Conservation (phyloP, 495 filamentous ascomycete genomes). For the Penicillium coffeae region DNA sequence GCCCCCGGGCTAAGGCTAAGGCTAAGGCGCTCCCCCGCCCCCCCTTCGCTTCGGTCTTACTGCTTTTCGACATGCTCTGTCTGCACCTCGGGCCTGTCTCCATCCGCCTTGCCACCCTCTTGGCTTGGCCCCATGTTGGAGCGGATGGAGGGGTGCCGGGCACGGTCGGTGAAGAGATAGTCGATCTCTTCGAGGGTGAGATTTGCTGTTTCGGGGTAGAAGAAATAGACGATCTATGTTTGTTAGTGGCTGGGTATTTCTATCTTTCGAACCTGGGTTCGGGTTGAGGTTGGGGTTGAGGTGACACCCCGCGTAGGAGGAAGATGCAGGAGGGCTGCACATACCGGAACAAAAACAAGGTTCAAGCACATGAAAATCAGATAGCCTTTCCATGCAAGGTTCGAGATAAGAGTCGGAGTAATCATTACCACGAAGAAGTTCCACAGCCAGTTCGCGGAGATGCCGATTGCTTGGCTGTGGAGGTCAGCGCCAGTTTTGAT, state of each 20-base stretch:
- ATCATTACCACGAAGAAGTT: constrained; percentile 61
- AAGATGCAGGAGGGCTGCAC: background rate
- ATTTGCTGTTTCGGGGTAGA: constrained; percentile 41
- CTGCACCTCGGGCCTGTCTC: background rate
- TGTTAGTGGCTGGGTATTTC: background rate
- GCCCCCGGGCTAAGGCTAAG: no score
- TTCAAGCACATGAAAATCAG: constrained; percentile 59
- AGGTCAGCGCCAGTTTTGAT: background rate
- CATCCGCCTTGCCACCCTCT: background rate
- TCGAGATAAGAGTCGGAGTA: constrained; percentile 49
- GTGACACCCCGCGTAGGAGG: no score
- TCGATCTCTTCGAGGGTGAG: constrained; percentile 42
- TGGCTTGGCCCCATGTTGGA: background rate
- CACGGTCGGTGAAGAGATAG: constrained; percentile 25
- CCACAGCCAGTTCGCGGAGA: constrained; percentile 37
- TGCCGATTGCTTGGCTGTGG: constrained; percentile 30
- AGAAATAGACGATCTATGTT: constrained; percentile 37
- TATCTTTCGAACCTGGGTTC: no score
- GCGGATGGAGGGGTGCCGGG: constrained; percentile 4
- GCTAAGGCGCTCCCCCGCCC: no score
- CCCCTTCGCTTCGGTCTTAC: background rate
- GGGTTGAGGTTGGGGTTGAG: no score
- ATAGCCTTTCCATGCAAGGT: constrained; percentile 54
- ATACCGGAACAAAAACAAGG: constrained; percentile 37
- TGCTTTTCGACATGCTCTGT: background rate